These are phyloP conservation scores for Geotrichum macrosporum DNA, from an alignment of 1,139 yeast species.

Conservation along the genomic window DNA sequence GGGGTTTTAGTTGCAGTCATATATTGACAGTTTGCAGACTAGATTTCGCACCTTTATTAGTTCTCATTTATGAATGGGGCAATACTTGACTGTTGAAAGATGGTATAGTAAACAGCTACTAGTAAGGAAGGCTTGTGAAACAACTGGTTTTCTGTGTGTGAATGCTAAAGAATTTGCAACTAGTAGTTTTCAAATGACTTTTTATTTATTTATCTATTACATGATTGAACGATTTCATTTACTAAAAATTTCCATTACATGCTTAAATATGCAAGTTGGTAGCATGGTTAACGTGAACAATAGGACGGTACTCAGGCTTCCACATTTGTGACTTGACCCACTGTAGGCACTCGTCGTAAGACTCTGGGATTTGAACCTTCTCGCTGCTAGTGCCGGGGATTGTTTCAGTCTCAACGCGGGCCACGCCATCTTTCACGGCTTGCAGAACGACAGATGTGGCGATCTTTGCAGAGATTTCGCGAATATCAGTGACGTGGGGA, in stretches of 20 bases:
- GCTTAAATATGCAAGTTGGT: background rate
- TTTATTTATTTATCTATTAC: background rate
- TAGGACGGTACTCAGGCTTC: slow-evolving; percentile 86
- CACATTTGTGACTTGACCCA: slow-evolving; percentile 97
- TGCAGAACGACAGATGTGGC: slow-evolving; percentile 92
- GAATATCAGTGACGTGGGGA: slow-evolving; percentile 81
- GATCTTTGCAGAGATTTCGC: slow-evolving; percentile 80
- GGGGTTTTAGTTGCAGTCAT: too few species aligned
- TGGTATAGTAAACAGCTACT: too few species aligned
- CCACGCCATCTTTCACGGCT: slow-evolving; percentile 79
- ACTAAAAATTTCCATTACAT: too few species aligned
- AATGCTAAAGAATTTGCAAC: too few species aligned
- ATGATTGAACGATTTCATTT: too few species aligned
- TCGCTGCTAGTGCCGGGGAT: slow-evolving; percentile 46
- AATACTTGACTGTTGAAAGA: too few species aligned
- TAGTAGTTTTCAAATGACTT: too few species aligned
- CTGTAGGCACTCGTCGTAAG: slow-evolving; percentile 67
- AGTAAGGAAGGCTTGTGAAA: too few species aligned
- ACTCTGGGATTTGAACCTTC: slow-evolving; percentile 72
- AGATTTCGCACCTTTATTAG: too few species aligned
- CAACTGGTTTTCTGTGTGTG: too few species aligned
- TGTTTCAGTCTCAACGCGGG: slow-evolving; percentile 59
- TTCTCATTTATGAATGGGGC: too few species aligned
- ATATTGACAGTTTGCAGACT: too few species aligned
- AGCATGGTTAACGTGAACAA: slow-evolving; percentile 39